Evolutionary conservation across 2,329 filamentous ascomycete genomes (phyloP).

Genomic region (Hymenoscyphus albidus): DNA sequence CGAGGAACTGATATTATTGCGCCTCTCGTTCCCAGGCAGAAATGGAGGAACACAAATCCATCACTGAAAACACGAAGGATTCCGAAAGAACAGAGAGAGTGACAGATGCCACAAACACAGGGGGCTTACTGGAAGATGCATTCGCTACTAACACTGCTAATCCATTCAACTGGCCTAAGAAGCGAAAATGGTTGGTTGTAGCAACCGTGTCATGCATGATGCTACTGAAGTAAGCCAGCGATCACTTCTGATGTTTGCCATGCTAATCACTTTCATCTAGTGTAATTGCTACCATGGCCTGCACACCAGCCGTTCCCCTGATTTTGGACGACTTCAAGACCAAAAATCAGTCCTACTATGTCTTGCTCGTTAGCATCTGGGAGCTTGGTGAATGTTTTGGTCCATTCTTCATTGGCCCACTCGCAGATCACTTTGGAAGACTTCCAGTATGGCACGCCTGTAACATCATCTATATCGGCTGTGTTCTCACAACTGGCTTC

Average conservation of each 20-base stretch:
- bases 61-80: not conserved
- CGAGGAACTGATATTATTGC: not conserved
- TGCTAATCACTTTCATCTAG: not conserved
- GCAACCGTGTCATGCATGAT: not conserved
- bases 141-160: not conserved
- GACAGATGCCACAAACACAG: not conserved
- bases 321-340: slow-evolving; percentile 3
- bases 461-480: slow-evolving; percentile 4
- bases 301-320: slow-evolving; percentile 4
- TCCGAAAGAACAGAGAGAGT: not conserved
- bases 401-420: slow-evolving; percentile 6
- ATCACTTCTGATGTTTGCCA: not conserved
- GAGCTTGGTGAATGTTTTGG: slow-evolving; percentile 5
- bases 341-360: not conserved
- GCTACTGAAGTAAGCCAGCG: slow-evolving; percentile 4
- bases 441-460: slow-evolving; percentile 6
- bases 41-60: not conserved
- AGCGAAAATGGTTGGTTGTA: slow-evolving; percentile 3
- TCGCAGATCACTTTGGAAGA: slow-evolving; percentile 4
- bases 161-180: slow-evolving; percentile 4
- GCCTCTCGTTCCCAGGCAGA: not conserved
- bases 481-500: slow-evolving; percentile 3
- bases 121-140: not conserved
- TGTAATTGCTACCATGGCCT: slow-evolving; percentile 2
- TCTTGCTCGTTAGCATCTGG: slow-evolving; percentile 5